A percentile compares a stretch with the other conserved stretches of the same genome.
These are phyloP conservation scores for Pseudisothecium myosuroides DNA, from an alignment of 225 moss, liverwort and hornwort species.

Conservation along the genomic window DNA sequence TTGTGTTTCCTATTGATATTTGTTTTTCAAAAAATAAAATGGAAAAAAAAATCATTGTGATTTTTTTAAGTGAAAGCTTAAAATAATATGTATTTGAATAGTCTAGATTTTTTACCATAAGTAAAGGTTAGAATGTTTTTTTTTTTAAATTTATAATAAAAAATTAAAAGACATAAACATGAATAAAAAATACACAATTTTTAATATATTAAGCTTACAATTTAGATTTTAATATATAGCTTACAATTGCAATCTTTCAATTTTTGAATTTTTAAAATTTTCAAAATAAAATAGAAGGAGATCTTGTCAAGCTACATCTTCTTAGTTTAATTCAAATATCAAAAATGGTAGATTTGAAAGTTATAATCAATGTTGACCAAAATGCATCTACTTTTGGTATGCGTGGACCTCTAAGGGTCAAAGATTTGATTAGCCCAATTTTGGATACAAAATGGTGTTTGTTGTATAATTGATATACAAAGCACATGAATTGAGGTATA, in stretches of 20 bases:
- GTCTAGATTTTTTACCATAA: no score
- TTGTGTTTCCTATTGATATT: no score
- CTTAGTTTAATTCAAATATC: background rate
- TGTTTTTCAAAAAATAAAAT: background rate
- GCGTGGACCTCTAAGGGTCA: fast-evolving
- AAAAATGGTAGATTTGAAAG: background rate
- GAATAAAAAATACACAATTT: background rate
- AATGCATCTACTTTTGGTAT: fast-evolving
- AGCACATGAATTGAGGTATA: fast-evolving
- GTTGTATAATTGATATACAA: background rate
- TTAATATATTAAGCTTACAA: no score
- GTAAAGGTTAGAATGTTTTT: no score
- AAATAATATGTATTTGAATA: no score
- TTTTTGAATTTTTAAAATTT: background rate
- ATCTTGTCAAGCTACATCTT: background rate
- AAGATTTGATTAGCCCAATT: background rate
- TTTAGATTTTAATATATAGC: background rate
- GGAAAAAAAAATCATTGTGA: background rate
- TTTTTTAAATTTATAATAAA: no score
- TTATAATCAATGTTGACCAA: background rate
- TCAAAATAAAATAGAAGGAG: background rate
- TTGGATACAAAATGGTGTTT: fast-evolving
- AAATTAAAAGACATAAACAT: no score
- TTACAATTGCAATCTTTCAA: background rate
- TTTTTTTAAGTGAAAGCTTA: no score